Conservation (phyloP, 805 yeast species). For the Wickerhamiella kazuoi region DNA sequence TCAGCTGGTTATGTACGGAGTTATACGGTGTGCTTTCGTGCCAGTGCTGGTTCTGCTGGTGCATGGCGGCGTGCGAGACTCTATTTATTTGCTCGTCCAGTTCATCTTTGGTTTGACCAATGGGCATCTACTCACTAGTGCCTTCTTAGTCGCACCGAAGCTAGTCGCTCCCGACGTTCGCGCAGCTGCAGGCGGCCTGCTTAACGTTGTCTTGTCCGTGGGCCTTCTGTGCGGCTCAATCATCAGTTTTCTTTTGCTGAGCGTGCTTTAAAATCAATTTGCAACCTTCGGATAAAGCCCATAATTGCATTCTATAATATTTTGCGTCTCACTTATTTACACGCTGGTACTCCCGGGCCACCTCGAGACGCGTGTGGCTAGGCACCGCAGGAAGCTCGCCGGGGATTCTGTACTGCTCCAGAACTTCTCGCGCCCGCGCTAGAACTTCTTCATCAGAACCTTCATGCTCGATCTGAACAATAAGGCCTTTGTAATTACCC, state of each 20-base stretch:
- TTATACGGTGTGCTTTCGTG: slow-evolving; percentile 36
- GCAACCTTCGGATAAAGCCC: too few species aligned
- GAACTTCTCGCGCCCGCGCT: neutral
- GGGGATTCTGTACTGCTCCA: neutral
- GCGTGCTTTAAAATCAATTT: slow-evolving; percentile 1
- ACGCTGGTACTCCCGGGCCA: neutral
- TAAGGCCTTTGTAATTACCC: slow-evolving; percentile 54
- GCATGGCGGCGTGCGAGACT: slow-evolving; percentile 33
- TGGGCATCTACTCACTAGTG: slow-evolving; percentile 67
- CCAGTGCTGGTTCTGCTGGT: slow-evolving; percentile 53
- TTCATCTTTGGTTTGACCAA: slow-evolving; percentile 70
- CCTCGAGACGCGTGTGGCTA: neutral
- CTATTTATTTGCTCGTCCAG: slow-evolving; percentile 51
- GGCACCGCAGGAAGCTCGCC: neutral
- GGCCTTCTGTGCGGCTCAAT: slow-evolving; percentile 72
- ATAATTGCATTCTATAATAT: neutral
- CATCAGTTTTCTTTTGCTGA: slow-evolving; percentile 49
- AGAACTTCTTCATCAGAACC: neutral
- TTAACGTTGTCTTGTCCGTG: slow-evolving; percentile 57
- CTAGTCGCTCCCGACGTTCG: slow-evolving; percentile 47
- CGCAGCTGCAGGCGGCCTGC: slow-evolving; percentile 90
- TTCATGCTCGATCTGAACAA: slow-evolving; percentile 32
- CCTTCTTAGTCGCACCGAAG: slow-evolving; percentile 59
- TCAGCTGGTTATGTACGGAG: slow-evolving; percentile 35
- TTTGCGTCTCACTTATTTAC: neutral